These are phyloP conservation scores for Poa annua DNA, from an alignment of 176 grass and related monocot species.

Conservation along the genomic window DNA sequence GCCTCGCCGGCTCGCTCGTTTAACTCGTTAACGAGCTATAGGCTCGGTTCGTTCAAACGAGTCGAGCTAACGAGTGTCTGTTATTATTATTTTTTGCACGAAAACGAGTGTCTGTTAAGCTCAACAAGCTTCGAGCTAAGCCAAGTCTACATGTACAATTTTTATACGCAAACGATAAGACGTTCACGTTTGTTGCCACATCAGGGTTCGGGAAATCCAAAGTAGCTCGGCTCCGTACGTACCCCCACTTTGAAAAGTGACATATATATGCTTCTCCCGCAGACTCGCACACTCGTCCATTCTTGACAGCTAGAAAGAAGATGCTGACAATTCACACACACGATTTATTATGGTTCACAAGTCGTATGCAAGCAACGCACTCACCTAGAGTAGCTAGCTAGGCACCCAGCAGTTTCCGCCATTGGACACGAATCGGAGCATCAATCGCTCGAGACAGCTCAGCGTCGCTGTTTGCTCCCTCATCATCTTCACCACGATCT, in stretches of 20 bases:
- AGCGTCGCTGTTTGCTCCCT: not conserved
- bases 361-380: not conserved
- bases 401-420: not conserved
- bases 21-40: too few species aligned
- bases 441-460: not conserved
- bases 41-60: too few species aligned
- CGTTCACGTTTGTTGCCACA: not conserved
- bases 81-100: too few species aligned
- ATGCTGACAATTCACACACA: not conserved
- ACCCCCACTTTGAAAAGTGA: not conserved
- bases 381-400: too few species aligned
- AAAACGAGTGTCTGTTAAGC: too few species aligned
- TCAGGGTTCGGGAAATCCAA: not conserved
- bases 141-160: too few species aligned
- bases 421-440: not conserved
- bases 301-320: not conserved
- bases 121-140: too few species aligned
- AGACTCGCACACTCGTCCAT: not conserved
- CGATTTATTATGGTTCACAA: slow-evolving; percentile 3
- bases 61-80: too few species aligned
- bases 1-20: too few species aligned
- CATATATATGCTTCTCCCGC: slow-evolving; percentile 11
- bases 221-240: not conserved
- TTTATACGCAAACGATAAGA: too few species aligned
- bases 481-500: not conserved